Conservation (phyloP, 371 early-diverging fungal genomes). For the Circinella umbellata region DNA sequence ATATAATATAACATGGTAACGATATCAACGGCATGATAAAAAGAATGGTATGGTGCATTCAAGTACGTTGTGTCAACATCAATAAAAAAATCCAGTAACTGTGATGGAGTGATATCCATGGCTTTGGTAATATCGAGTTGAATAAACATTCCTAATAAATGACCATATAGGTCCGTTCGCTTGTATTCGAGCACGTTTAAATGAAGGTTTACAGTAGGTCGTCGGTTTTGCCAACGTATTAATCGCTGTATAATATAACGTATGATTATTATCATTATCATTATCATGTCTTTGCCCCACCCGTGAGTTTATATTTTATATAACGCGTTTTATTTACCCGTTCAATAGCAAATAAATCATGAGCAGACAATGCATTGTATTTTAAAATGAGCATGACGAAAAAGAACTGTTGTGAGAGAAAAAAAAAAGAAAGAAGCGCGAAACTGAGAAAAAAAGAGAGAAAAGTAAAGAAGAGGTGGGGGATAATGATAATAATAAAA, state of each 20-base stretch:
- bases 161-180: conserved; percentile 35
- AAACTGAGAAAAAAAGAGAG: not conserved
- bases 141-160: conserved; percentile 32
- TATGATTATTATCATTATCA: not conserved
- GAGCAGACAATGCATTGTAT: conserved; percentile 25
- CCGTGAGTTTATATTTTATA: too few species aligned
- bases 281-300: too few species aligned
- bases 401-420: too few species aligned
- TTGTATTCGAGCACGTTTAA: conserved; percentile 31
- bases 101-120: conserved; percentile 53
- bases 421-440: conserved; percentile 7
- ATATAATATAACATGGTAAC: conserved; percentile 79
- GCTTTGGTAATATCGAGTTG: conserved; percentile 19
- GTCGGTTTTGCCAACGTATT: conserved; percentile 29
- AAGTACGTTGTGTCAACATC: conserved; percentile 78
- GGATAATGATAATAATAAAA: too few species aligned
- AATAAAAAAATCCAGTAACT: conserved; percentile 78
- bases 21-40: conserved; percentile 91
- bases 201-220: conserved; percentile 18
- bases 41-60: conserved; percentile 84
- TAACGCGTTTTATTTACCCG: conserved; percentile 21
- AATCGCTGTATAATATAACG: conserved; percentile 19
- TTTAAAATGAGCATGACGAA: conserved; percentile 29
- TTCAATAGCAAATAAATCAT: conserved; percentile 32
- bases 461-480: not conserved